phyloP scores from a whole-genome alignment of 768 basidiomycete genomes.

The Amanita thiersii region DNA sequence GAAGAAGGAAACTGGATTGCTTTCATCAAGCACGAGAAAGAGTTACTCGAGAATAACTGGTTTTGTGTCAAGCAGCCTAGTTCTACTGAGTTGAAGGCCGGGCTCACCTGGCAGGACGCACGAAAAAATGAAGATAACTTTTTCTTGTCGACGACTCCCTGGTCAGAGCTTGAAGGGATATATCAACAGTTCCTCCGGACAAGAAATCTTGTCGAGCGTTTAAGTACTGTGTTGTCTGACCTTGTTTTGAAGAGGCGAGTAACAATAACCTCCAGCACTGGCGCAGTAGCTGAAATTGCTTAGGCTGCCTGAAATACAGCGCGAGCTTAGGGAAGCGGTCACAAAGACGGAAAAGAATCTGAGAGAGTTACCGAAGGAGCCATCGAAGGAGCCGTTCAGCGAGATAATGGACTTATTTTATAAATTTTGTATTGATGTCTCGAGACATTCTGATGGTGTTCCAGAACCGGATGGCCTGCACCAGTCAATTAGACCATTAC shows the following conservation, averaged over 20 bases:
- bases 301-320: slow-evolving; percentile 57
- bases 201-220: slow-evolving; percentile 40
- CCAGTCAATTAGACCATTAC: slow-evolving; percentile 44
- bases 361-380: slow-evolving; percentile 34
- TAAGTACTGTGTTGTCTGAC: slow-evolving; percentile 56
- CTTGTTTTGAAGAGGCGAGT: slow-evolving; percentile 53
- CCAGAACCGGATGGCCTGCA: slow-evolving; percentile 44
- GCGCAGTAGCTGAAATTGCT: neutral
- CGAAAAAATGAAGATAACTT: slow-evolving; percentile 47
- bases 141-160: slow-evolving; percentile 44
- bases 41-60: slow-evolving; percentile 40
- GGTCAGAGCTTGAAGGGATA: slow-evolving; percentile 42
- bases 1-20: slow-evolving; percentile 43
- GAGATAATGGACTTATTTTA: slow-evolving; percentile 45
- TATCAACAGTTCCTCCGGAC: slow-evolving; percentile 52
- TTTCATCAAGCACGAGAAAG: slow-evolving; percentile 39
- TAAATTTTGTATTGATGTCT: slow-evolving; percentile 37
- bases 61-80: slow-evolving; percentile 40
- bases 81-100: slow-evolving; percentile 39
- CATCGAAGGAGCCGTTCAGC: slow-evolving; percentile 46
- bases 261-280: neutral
- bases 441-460: slow-evolving; percentile 41
- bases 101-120: slow-evolving; percentile 54
- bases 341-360: slow-evolving; percentile 25
- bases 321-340: slow-evolving; percentile 44